Evolutionary conservation across 2,329 filamentous ascomycete genomes (phyloP).

Genomic region (Ceratocystis cubensis): DNA sequence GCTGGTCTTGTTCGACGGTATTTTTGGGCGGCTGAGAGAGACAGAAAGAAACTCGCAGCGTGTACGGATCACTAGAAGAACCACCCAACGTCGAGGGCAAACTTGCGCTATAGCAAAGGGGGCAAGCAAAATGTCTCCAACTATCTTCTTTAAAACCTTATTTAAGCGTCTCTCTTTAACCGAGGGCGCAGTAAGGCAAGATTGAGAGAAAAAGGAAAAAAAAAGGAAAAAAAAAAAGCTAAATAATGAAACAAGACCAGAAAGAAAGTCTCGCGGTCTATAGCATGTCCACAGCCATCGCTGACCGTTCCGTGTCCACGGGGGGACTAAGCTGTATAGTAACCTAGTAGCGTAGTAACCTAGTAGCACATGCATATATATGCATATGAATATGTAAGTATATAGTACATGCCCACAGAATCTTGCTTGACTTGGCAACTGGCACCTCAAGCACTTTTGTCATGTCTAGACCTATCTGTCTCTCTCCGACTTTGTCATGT

Average conservation of each 20-base stretch:
- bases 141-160: not conserved
- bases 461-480: not conserved
- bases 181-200: not conserved
- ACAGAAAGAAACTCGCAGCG: not conserved
- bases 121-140: not conserved
- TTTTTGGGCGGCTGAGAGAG: not conserved
- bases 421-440: constrained; percentile 3
- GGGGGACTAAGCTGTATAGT: not conserved
- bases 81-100: not conserved
- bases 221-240: too few species aligned
- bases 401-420: not conserved
- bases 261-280: not conserved
- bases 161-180: not conserved
- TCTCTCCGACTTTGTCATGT: too few species aligned
- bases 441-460: not conserved
- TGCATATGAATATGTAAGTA: not conserved
- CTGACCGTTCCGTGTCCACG: not conserved
- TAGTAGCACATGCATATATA: not conserved
- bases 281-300: not conserved
- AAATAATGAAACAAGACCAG: not conserved
- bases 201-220: too few species aligned
- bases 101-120: not conserved
- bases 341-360: not conserved
- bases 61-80: not conserved
- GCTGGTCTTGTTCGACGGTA: not conserved